These are phyloP conservation scores for Russula vinacea DNA, from an alignment of 768 basidiomycete genomes.

Conservation along the genomic window DNA sequence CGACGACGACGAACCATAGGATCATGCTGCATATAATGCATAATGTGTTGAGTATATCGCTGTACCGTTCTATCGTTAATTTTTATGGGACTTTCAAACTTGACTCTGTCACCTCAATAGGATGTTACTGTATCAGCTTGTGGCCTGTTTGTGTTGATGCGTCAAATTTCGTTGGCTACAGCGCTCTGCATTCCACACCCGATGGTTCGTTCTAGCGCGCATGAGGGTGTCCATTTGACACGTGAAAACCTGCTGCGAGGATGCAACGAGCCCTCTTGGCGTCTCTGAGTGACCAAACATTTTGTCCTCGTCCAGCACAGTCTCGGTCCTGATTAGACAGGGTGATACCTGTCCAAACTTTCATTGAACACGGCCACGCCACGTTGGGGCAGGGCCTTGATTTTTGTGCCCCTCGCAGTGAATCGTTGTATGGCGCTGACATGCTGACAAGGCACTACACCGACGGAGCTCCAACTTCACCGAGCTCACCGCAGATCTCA, in stretches of 20 bases:
- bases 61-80: conserved; percentile 27
- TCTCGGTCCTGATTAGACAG: background rate
- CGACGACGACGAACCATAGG: conserved; percentile 30
- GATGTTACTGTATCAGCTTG: background rate
- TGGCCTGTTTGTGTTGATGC: background rate
- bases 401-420: background rate
- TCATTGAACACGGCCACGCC: background rate
- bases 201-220: background rate
- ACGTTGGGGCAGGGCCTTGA: background rate
- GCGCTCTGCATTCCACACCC: background rate
- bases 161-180: conserved; percentile 3
- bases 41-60: conserved; percentile 28
- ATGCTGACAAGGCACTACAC: background rate
- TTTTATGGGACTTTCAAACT: conserved; percentile 18
- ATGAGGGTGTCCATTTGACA: conserved; percentile 4
- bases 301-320: background rate
- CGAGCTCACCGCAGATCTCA: conserved; percentile 6
- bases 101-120: conserved; percentile 8
- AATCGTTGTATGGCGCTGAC: background rate
- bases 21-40: conserved; percentile 25
- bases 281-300: conserved; percentile 18
- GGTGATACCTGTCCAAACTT: background rate
- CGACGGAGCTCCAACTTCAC: conserved; percentile 3
- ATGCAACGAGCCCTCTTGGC: background rate
- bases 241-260: conserved; percentile 9